Evolutionary conservation across 1,284 basidiomycete genomes (phyloP), one percentile per base, ranked within the genome.

Genomic region (Cystobasidium pallidum): DNA sequence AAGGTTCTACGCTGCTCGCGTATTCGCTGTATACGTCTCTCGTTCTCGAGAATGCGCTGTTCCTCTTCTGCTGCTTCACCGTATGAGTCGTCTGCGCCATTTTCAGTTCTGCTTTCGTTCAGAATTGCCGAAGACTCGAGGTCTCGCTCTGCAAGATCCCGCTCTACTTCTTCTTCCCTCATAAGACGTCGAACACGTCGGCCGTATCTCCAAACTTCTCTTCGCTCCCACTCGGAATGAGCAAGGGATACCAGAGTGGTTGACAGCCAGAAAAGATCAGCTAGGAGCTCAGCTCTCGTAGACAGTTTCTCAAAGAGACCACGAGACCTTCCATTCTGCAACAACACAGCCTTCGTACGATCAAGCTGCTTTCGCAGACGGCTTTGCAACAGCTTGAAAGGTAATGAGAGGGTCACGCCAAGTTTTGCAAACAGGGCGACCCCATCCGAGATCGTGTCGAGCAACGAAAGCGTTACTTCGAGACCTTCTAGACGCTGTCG

Each of bases 381-480:
- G n/a, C 34, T 32, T 15, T 41, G 49, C 13, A 71, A 28, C 8
- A 49, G 26, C 41, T 70, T 62, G 51, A 71, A 71, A 49, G 68
- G 68, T 43, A 71, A 32, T 8, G 68, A 39, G 28, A 71, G 45
- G 10, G 68, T 71, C 28, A 71, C 49, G 32, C 68, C 68, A 28
- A 71, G 30, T 17, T 59, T 36, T 3, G 68, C 68, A 47, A 71
- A 71, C 1, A 71, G 49, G 0, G 68, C 68, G 28, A 71, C 49
- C 19, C 68, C 68, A 47, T 71, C 68, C 41, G 68, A 34, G n/a
- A 71, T 34, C 1, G 68, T 71, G 32, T 71, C 68, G 47, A 71
- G 68, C 21, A 71, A 52, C 3, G 68, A 63, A 26, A 71, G 26
- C 11, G 68, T 64, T 17, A 59, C 59, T 52, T 71, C 68, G 10